Evolutionary conservation across 208 protist genomes (phyloP).

Genomic region (Leishmania turanica): DNA sequence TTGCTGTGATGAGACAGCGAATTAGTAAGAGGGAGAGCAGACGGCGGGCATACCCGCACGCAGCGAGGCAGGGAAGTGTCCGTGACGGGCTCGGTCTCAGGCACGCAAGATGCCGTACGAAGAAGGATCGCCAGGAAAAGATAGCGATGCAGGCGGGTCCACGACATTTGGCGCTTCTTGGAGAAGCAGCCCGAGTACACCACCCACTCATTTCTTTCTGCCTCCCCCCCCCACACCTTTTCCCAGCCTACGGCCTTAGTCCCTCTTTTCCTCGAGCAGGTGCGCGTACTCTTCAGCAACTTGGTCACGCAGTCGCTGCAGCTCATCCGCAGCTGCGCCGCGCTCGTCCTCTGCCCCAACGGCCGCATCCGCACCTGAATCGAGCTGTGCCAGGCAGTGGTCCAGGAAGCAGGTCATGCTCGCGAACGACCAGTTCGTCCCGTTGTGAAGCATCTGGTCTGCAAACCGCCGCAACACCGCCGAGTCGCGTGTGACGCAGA

Average conservation of each 20-base stretch:
- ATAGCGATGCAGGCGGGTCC: neutral
- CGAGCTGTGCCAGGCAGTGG: constrained; percentile 20
- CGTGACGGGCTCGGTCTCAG: neutral
- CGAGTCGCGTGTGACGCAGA: constrained; percentile 45
- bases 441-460: constrained; percentile 55
- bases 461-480: constrained; percentile 43
- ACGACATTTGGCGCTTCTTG: neutral
- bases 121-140: neutral
- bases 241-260: neutral
- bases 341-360: constrained; percentile 9
- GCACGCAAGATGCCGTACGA: neutral
- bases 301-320: neutral
- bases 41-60: neutral
- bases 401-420: constrained; percentile 52
- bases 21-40: neutral
- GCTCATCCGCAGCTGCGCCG: neutral
- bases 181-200: neutral
- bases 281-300: constrained; percentile 1
- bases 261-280: constrained; percentile 4
- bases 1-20: neutral
- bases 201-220: neutral
- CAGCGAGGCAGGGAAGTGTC: neutral
- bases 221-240: neutral
- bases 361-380: neutral
- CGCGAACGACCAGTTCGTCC: constrained; percentile 72